Evolutionary conservation across 1,139 yeast species (phyloP).

Genomic region (Blastobotrys buckinghamii): DNA sequence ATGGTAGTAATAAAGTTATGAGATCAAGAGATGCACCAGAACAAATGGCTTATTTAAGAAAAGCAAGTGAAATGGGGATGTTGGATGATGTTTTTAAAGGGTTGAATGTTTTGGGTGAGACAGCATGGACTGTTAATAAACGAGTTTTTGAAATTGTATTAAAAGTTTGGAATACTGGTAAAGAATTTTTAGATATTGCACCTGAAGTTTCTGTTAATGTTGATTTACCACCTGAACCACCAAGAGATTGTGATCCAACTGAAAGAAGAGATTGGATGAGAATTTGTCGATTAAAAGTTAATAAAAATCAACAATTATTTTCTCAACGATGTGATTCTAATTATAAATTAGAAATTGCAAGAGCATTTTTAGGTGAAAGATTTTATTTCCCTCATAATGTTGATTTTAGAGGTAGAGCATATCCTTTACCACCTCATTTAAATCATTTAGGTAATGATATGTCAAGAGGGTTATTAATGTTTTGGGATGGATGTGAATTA

Average conservation of each 20-base stretch:
- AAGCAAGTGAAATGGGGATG: constrained; percentile 68
- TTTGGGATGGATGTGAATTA: constrained; percentile 81
- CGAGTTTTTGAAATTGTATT: constrained; percentile 63
- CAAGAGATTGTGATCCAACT: constrained; percentile 59
- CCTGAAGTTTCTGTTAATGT: constrained; percentile 43
- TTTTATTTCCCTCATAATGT: constrained; percentile 90
- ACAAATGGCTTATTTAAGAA: constrained; percentile 78
- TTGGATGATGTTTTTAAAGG: constrained; percentile 70
- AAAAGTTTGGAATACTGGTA: constrained; percentile 82
- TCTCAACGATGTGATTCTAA: constrained; percentile 92
- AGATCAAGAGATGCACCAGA: constrained; percentile 86
- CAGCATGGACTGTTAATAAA: constrained; percentile 90
- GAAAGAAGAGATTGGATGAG: constrained; percentile 64
- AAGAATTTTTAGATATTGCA: constrained; percentile 77
- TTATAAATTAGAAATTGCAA: constrained; percentile 89
- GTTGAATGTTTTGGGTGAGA: constrained; percentile 77
- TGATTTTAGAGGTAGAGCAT: constrained; percentile 95
- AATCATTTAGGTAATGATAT: constrained; percentile 88
- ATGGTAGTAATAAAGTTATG: constrained; percentile 56
- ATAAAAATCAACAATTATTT: constrained; percentile 60
- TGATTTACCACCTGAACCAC: constrained; percentile 58
- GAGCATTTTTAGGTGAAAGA: constrained; percentile 75
- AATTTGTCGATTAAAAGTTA: constrained; percentile 49
- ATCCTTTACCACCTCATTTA: constrained; percentile 78
- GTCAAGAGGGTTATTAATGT: constrained; percentile 75